Evolutionary conservation across 2,329 filamentous ascomycete genomes (phyloP).

Genomic region (Huntiella moniliformis): DNA sequence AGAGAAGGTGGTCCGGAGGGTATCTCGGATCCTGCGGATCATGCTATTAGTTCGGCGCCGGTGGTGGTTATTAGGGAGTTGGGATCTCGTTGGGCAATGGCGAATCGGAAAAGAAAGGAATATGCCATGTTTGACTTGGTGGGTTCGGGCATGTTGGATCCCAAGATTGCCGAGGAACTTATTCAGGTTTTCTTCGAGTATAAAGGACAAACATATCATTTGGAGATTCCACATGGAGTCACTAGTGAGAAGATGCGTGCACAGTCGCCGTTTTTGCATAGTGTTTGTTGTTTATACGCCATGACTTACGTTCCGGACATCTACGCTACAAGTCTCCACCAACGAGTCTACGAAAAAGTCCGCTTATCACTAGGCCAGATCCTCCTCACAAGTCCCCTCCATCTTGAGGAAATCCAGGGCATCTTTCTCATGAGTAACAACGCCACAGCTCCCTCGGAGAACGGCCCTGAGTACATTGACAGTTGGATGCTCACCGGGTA

Average conservation of each 20-base stretch:
- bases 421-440: constrained; percentile 21
- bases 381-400: constrained; percentile 22
- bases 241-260: constrained; percentile 15
- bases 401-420: constrained; percentile 23
- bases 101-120: constrained; percentile 10
- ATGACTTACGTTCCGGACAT: constrained; percentile 17
- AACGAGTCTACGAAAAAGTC: constrained; percentile 23
- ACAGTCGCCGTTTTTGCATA: constrained; percentile 22
- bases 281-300: constrained; percentile 23
- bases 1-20: constrained; percentile 7
- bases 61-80: constrained; percentile 11
- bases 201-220: constrained; percentile 9
- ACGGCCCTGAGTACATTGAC: constrained; percentile 21
- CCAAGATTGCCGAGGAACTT: constrained; percentile 10
- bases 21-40: constrained; percentile 10
- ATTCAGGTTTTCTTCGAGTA: constrained; percentile 11
- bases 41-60: constrained; percentile 10
- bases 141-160: constrained; percentile 3
- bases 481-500: constrained; percentile 25
- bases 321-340: constrained; percentile 15
- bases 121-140: constrained; percentile 11
- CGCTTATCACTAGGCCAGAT: constrained; percentile 22
- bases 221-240: constrained; percentile 9
- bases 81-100: constrained; percentile 11
- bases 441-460: constrained; percentile 13